Conservation (phyloP, 441 rosid genomes). For the Arabidopsis hybrid region DNA sequence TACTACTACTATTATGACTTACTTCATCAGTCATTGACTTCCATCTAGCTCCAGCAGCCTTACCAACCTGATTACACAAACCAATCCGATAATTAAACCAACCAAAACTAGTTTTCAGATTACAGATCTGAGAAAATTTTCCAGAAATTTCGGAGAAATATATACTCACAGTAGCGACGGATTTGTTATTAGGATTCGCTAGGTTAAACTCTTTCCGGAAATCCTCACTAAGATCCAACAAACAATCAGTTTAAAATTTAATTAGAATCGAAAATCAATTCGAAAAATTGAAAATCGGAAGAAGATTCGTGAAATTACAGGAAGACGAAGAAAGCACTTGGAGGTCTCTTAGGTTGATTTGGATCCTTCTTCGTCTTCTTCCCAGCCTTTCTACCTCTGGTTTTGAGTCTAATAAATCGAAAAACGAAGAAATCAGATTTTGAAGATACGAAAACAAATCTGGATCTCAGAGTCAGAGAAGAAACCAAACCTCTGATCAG, state of each 20-base stretch:
- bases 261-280: not conserved
- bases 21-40: slow-evolving; percentile 72
- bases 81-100: not conserved
- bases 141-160: not conserved
- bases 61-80: slow-evolving; percentile 62
- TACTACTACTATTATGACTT: slow-evolving; percentile 17
- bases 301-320: slow-evolving; percentile 50
- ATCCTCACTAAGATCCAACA: slow-evolving; percentile 60
- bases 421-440: not conserved
- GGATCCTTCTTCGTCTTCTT: slow-evolving; percentile 71
- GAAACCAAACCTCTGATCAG: slow-evolving; percentile 33
- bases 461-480: slow-evolving; percentile 34
- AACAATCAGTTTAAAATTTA: not conserved
- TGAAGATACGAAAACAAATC: not conserved
- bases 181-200: slow-evolving; percentile 81
- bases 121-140: slow-evolving; percentile 35
- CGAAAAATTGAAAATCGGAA: not conserved
- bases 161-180: slow-evolving; percentile 76
- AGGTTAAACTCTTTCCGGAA: slow-evolving; percentile 71
- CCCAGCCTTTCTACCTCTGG: slow-evolving; percentile 58
- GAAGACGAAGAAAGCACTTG: slow-evolving; percentile 80
- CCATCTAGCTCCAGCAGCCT: slow-evolving; percentile 89
- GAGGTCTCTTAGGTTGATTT: slow-evolving; percentile 80
- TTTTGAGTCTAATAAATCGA: slow-evolving; percentile 52
- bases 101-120: not conserved